These are phyloP conservation scores for Neurospora africana DNA, from an alignment of 495 filamentous ascomycete genomes.

Conservation along the genomic window DNA sequence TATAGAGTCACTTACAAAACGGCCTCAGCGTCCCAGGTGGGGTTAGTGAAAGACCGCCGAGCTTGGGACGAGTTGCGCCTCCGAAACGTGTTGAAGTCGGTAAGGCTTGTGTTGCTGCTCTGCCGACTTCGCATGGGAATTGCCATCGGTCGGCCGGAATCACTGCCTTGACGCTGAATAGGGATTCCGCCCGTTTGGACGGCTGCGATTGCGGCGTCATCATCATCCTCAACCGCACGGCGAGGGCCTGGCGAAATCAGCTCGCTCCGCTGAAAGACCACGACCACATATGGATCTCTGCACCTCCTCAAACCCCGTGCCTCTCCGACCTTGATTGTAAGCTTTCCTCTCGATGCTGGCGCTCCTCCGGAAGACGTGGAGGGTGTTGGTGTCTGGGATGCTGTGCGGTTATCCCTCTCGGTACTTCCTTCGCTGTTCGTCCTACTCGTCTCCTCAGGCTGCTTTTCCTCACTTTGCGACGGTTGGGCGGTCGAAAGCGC, in stretches of 20 bases:
- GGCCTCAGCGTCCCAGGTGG: conserved; percentile 92
- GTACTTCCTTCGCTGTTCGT: conserved; percentile 24
- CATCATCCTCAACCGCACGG: conserved; percentile 39
- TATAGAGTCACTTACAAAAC: conserved; percentile 60
- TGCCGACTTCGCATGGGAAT: conserved; percentile 94
- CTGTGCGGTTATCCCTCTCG: conserved; percentile 26
- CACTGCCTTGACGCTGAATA: conserved; percentile 58
- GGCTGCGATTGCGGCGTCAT: conserved; percentile 29
- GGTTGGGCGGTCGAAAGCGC: conserved; percentile 53
- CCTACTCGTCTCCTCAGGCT: conserved; percentile 22
- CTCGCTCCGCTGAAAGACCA: conserved; percentile 93
- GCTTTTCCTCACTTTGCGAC: conserved; percentile 27
- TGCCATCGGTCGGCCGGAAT: conserved; percentile 71
- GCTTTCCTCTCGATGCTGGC: conserved; percentile 74
- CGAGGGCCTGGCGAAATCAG: conserved; percentile 80
- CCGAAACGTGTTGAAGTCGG: conserved; percentile 60
- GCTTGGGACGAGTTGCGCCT: conserved; percentile 24
- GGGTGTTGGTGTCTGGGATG: conserved; percentile 29
- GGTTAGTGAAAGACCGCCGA: conserved; percentile 63
- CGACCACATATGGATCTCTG: conserved; percentile 87
- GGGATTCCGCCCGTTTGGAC: conserved; percentile 44
- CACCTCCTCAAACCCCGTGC: conserved; percentile 72
- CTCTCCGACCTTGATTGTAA: conserved; percentile 78
- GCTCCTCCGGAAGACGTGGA: conserved; percentile 36
- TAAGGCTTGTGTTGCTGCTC: conserved; percentile 80